These are phyloP conservation scores for Sordaria brevicollis DNA, from an alignment of 495 filamentous ascomycete species.

Conservation along the genomic window DNA sequence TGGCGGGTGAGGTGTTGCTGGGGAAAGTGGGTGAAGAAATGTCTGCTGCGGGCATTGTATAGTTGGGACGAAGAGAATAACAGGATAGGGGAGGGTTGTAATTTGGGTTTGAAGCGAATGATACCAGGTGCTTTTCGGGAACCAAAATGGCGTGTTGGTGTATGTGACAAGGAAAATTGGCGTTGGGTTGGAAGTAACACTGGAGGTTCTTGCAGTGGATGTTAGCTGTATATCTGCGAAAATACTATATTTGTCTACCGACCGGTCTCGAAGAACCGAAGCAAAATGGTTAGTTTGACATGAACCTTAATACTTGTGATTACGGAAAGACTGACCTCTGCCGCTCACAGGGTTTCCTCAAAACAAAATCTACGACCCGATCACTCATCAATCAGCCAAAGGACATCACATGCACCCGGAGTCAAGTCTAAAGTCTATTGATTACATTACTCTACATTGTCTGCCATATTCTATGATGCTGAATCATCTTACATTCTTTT, in stretches of 20 bases:
- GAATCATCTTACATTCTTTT: background rate
- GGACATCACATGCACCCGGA: background rate
- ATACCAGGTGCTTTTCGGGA: background rate
- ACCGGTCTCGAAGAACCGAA: background rate
- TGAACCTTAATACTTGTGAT: background rate
- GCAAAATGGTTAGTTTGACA: background rate
- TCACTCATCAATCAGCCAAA: background rate
- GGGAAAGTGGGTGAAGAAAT: background rate
- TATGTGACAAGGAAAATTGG: background rate
- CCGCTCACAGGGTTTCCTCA: background rate
- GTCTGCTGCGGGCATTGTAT: background rate
- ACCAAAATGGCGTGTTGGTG: background rate
- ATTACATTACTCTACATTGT: background rate
- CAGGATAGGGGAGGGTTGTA: background rate
- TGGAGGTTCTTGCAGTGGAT: background rate
- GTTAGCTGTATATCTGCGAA: background rate
- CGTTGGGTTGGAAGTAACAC: background rate
- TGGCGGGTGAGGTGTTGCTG: no score
- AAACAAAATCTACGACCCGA: background rate
- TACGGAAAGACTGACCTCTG: background rate
- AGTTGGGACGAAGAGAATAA: background rate
- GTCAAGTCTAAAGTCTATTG: background rate
- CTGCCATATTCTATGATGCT: background rate
- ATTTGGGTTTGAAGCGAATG: background rate
- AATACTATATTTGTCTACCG: background rate